phyloP scores from a whole-genome alignment of 139 green algal genomes.

The Tetradesmus obliquus region DNA sequence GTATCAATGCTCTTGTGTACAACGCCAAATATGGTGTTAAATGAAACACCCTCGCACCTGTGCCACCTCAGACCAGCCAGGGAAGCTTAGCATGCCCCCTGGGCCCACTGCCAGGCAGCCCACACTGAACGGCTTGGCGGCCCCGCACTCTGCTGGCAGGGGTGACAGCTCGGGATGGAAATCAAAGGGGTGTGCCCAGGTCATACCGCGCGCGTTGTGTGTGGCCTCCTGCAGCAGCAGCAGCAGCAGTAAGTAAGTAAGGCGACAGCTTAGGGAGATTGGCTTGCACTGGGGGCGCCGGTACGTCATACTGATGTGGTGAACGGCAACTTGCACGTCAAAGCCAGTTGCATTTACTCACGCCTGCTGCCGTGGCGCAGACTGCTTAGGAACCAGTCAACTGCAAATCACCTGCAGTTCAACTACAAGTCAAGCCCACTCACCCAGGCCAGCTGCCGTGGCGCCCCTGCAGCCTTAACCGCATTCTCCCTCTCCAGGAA shows the following conservation, averaged over 20 bases:
- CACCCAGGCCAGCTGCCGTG: constrained; percentile 10
- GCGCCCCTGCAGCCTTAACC: background rate
- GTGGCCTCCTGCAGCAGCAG: constrained; percentile 13
- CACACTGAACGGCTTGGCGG: constrained; percentile 27
- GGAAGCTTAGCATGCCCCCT: background rate
- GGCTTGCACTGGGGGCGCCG: too few relatives aligned
- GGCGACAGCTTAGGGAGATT: too few relatives aligned
- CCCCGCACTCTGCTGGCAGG: background rate
- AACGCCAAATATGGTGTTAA: background rate
- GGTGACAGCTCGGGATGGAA: constrained; percentile 24
- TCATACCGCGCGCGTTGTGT: constrained; percentile 27
- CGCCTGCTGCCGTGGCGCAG: too few relatives aligned
- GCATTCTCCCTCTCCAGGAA: constrained; percentile 32
- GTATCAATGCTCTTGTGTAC: background rate
- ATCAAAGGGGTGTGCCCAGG: constrained; percentile 38
- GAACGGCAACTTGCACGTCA: too few relatives aligned
- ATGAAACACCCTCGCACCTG: background rate
- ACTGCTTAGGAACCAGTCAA: too few relatives aligned
- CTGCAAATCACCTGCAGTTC: too few relatives aligned
- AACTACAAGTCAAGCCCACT: background rate
- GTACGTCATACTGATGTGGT: too few relatives aligned
- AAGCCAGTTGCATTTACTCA: too few relatives aligned
- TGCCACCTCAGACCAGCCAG: constrained; percentile 12
- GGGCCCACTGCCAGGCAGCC: constrained; percentile 36
- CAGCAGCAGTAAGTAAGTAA: background rate